Conservation (phyloP, 106 monocot genomes). For the Dactylorhiza incarnata region DNA sequence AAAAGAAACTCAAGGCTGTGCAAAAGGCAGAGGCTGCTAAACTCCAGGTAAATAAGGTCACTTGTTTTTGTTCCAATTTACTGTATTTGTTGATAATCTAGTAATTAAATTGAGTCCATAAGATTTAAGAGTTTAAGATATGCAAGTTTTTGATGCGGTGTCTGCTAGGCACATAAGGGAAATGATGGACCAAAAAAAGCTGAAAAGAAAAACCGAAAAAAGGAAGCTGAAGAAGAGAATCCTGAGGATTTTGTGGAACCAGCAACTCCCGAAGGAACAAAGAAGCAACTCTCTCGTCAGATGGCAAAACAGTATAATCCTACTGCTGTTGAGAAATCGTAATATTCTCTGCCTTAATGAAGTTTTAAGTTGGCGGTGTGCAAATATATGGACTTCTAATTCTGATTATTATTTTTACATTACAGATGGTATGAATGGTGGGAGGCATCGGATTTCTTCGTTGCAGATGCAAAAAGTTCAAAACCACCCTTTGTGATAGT, state of each 20-base stretch:
- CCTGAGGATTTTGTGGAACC: slow-evolving; percentile 74
- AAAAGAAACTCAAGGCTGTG: slow-evolving; percentile 75
- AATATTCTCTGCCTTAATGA: background rate
- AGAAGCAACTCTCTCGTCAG: slow-evolving; percentile 70
- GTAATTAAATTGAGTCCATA: background rate
- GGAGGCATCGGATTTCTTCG: slow-evolving; percentile 65
- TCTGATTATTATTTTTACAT: background rate
- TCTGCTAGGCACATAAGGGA: slow-evolving; percentile 34
- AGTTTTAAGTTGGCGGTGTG: background rate
- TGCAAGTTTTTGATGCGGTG: background rate
- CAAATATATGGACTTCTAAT: background rate
- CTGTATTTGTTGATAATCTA: background rate
- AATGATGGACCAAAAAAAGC: slow-evolving; percentile 58
- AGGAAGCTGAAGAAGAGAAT: slow-evolving; percentile 55
- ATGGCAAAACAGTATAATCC: slow-evolving; percentile 98
- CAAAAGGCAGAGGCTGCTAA: slow-evolving; percentile 66
- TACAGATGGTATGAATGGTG: slow-evolving; percentile 92
- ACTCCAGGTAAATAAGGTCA: slow-evolving; percentile 37
- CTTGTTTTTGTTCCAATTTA: background rate
- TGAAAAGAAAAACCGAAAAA: slow-evolving; percentile 54
- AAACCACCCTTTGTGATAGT: slow-evolving; percentile 94
- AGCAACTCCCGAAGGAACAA: slow-evolving; percentile 60
- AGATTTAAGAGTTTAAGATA: background rate
- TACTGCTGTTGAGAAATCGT: slow-evolving; percentile 89
- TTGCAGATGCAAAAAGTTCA: slow-evolving; percentile 64